Base-by-base conservation (phyloP, 129 eudicot species). In the Centella asiatica region DNA sequence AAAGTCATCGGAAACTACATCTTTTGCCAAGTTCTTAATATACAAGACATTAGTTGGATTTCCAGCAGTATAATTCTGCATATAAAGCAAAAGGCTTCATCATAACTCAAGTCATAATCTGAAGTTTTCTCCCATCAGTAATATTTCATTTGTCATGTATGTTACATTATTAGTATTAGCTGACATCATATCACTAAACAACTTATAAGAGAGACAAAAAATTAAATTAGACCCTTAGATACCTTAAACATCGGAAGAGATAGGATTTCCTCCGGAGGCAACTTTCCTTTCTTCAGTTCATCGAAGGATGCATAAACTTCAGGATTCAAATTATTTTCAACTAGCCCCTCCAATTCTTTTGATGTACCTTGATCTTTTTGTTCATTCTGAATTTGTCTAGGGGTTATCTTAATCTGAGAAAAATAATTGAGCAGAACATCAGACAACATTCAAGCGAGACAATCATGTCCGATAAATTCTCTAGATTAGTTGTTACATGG, bases 191-290 rank as follows among this genome's bases (percentile, higher is more conserved):
- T n/a, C n/a, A n/a, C n/a, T n/a, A n/a, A n/a, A n/a, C n/a, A n/a
- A n/a, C n/a, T n/a, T n/a, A n/a, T n/a, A n/a, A n/a, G n/a, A n/a
- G n/a, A n/a, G n/a, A n/a, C n/a, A n/a, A n/a, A n/a, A n/a, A n/a
- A n/a, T n/a, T n/a, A n/a, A n/a, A n/a, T n/a, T n/a, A n/a, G n/a
- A n/a, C n/a, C n/a, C n/a, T 19, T 17, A 6, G 59, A 40, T 79
- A 90, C 97, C 97, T 93, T 93, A 71, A 93, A 93, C 94, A 76
- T 93, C 18, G 99, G 96, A 73, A 82, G 95, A 13, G 99, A 93
- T 32, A 93, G 60, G 34, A 88, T 80, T 56, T 93, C 96, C 73
- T 93, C 96, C 3, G 95, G 96, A 33, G 92, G 96, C 83, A 85
- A 69, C 69, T 69, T 87, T 57, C 90, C 92, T 11, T 70, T 68